Evolutionary conservation across 2,329 filamentous ascomycete species (phyloP).

Genomic region (Ceratocystiopsis sp.): DNA sequence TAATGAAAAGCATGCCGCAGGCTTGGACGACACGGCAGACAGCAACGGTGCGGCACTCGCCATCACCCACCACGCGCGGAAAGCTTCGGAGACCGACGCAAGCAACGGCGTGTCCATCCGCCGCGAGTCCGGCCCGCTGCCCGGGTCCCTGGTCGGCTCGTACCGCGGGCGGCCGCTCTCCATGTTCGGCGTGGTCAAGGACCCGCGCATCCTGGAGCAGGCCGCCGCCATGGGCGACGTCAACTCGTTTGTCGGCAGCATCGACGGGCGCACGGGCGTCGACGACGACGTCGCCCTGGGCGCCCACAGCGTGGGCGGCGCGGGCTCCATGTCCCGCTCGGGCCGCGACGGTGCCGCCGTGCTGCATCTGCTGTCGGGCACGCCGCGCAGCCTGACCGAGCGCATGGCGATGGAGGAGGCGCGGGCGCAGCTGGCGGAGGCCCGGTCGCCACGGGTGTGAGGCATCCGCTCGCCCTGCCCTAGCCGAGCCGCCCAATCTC

Average conservation of each 20-base stretch:
- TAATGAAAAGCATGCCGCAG: conserved; percentile 1
- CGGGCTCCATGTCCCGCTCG: neutral
- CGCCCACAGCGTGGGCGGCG: conserved; percentile 8
- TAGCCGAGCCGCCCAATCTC: too few relatives aligned
- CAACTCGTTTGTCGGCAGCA: conserved; percentile 24
- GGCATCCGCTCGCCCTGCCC: too few relatives aligned
- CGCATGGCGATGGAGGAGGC: conserved; percentile 14
- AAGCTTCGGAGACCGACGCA: neutral
- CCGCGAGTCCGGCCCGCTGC: neutral
- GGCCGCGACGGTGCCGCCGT: too few relatives aligned
- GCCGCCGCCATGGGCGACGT: conserved; percentile 21
- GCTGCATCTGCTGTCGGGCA: conserved; percentile 7
- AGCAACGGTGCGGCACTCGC: neutral
- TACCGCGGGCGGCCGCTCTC: conserved; percentile 22
- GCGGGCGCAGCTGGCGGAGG: neutral
- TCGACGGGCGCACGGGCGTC: conserved; percentile 7
- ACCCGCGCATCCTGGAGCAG: conserved; percentile 20
- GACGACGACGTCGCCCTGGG: conserved; percentile 11
- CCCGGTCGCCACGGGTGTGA: too few relatives aligned
- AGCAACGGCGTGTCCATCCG: neutral
- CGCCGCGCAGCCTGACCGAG: conserved; percentile 18
- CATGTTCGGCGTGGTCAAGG: conserved; percentile 20
- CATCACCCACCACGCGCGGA: conserved; percentile 1
- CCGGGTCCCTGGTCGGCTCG: conserved; percentile 17
- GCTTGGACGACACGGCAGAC: conserved; percentile 1